Evolutionary conservation across 148 eudicot genomes (phyloP).

Genomic region (Amaranthus hypochondriacus): DNA sequence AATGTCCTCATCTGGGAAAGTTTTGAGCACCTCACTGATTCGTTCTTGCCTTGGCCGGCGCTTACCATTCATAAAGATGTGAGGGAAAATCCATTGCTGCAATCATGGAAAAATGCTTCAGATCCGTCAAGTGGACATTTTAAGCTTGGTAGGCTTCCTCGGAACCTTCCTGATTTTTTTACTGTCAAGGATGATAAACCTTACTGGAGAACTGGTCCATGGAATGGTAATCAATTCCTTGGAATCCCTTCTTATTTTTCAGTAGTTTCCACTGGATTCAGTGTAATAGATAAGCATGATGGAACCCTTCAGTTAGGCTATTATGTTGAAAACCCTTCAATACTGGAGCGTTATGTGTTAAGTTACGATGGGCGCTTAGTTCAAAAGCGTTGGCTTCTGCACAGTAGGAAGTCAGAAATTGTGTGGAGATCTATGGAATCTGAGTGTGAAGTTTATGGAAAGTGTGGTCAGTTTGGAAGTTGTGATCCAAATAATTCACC

Average conservation of each 20-base stretch:
- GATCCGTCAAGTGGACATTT: slow-evolving; percentile 26
- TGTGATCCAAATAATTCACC: slow-evolving; percentile 1
- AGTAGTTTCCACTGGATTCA: background rate
- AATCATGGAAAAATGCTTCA: slow-evolving; percentile 28
- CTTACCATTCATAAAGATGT: background rate
- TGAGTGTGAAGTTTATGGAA: slow-evolving; percentile 16
- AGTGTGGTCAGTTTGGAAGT: slow-evolving; percentile 1
- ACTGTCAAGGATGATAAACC: background rate
- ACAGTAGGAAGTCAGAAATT: slow-evolving; percentile 13
- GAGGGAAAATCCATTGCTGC: background rate
- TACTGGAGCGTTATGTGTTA: slow-evolving; percentile 11
- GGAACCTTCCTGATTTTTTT: background rate
- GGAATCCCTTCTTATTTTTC: background rate
- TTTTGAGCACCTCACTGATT: slow-evolving; percentile 58
- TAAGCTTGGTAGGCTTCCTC: background rate
- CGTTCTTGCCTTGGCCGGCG: slow-evolving; percentile 28
- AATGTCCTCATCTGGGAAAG: slow-evolving; percentile 51
- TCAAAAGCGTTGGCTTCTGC: slow-evolving; percentile 8
- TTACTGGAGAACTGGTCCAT: slow-evolving; percentile 5
- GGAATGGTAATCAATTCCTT: background rate
- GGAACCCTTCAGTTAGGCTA: background rate
- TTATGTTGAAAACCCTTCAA: slow-evolving; percentile 17
- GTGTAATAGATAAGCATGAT: background rate
- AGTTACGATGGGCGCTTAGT: slow-evolving; percentile 20
- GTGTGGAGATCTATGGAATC: slow-evolving; percentile 16